Evolutionary conservation across 495 filamentous ascomycete genomes (phyloP).

Genomic region (Astrocystis sublimbata): DNA sequence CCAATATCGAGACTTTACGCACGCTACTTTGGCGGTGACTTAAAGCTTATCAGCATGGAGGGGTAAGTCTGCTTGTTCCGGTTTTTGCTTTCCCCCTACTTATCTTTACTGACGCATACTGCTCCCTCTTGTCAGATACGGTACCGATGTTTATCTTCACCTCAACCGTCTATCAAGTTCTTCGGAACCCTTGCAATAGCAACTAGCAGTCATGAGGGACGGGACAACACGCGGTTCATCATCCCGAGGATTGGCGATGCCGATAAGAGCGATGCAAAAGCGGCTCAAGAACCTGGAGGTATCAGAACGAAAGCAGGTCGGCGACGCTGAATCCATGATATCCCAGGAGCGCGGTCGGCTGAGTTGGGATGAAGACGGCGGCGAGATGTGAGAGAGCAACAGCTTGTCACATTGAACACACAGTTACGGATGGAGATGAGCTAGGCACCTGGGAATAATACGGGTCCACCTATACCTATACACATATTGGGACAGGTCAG

Average conservation of each 20-base stretch:
- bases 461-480: too few relatives aligned
- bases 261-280: conserved; percentile 60
- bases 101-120: conserved; percentile 14
- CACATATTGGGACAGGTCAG: neutral
- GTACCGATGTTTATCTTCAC: conserved; percentile 97
- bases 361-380: conserved; percentile 13
- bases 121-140: conserved; percentile 63
- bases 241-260: conserved; percentile 86
- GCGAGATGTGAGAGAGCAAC: conserved; percentile 22
- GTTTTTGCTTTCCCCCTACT: neutral
- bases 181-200: conserved; percentile 96
- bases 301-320: conserved; percentile 82
- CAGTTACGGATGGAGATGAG: neutral
- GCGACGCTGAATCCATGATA: conserved; percentile 73
- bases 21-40: conserved; percentile 93
- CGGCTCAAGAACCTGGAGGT: conserved; percentile 65
- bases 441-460: too few relatives aligned
- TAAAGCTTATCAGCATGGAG: conserved; percentile 99
- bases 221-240: too few relatives aligned
- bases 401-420: neutral
- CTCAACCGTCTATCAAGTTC: conserved; percentile 93
- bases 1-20: conserved; percentile 94
- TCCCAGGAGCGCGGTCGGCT: conserved; percentile 37
- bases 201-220: conserved; percentile 94
- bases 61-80: conserved; percentile 61